These are phyloP conservation scores for Crucibulum laeve DNA, from an alignment of 768 basidiomycete species.

Conservation along the genomic window DNA sequence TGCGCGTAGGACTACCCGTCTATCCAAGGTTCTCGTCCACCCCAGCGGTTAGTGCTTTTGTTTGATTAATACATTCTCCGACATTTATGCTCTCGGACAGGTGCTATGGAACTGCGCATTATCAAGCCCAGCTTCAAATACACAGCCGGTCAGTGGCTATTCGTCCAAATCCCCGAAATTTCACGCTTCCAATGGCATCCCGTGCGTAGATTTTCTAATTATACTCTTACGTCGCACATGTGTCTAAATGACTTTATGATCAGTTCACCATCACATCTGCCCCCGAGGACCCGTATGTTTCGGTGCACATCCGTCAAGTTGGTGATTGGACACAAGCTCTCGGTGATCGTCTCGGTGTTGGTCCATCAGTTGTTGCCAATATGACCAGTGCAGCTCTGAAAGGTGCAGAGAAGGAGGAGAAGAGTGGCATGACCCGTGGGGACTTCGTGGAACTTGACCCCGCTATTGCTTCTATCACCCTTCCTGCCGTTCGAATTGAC, in stretches of 20 bases:
- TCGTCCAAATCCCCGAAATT: slow-evolving; percentile 83
- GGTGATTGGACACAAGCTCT: slow-evolving; percentile 85
- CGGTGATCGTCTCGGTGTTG: slow-evolving; percentile 82
- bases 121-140: slow-evolving; percentile 91
- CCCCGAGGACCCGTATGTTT: slow-evolving; percentile 90
- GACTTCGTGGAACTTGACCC: slow-evolving; percentile 80
- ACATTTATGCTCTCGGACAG: slow-evolving; percentile 25
- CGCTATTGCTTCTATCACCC: slow-evolving; percentile 35
- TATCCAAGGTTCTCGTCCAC: slow-evolving; percentile 86
- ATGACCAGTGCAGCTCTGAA: slow-evolving; percentile 80
- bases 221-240: slow-evolving; percentile 1
- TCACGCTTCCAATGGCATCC: slow-evolving; percentile 91
- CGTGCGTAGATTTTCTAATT: slow-evolving; percentile 43
- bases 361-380: slow-evolving; percentile 68
- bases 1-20: slow-evolving; percentile 68
- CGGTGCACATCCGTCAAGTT: slow-evolving; percentile 90
- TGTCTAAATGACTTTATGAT: slow-evolving; percentile 1
- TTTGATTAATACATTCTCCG: background rate
- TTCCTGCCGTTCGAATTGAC: slow-evolving; percentile 76
- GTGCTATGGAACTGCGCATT: slow-evolving; percentile 92
- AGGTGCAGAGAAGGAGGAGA: slow-evolving; percentile 62
- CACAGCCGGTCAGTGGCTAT: slow-evolving; percentile 88
- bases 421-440: slow-evolving; percentile 49
- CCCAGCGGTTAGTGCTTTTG: slow-evolving; percentile 60
- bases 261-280: slow-evolving; percentile 97